Percentiles rank a stretch among this genome's conserved stretches.
These are phyloP conservation scores for Coniferiporia weirii DNA, from an alignment of 1,284 basidiomycete genomes.

Conservation along the genomic window DNA sequence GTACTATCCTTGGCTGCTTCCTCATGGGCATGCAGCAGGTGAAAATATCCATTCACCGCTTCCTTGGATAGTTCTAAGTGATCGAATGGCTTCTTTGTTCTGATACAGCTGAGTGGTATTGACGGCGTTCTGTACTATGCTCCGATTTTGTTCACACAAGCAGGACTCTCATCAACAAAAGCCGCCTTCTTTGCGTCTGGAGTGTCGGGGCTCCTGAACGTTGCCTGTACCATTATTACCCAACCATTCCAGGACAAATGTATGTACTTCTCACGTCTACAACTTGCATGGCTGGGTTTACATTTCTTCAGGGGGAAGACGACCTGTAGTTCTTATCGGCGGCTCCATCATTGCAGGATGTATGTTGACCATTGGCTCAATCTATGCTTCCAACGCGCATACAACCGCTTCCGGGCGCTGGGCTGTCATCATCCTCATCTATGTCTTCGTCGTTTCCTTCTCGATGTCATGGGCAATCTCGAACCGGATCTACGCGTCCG, in stretches of 20 bases:
- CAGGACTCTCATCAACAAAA: slow-evolving; percentile 39
- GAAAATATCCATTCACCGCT: slow-evolving; percentile 2
- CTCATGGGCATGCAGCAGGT: slow-evolving; percentile 43
- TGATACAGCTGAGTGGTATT: slow-evolving; percentile 28
- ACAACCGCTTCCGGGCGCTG: slow-evolving; percentile 32
- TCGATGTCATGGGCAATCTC: slow-evolving; percentile 37
- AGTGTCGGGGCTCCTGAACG: slow-evolving; percentile 43
- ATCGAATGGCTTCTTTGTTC: not conserved
- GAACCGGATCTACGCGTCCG: slow-evolving; percentile 32
- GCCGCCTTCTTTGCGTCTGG: slow-evolving; percentile 49
- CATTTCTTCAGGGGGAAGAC: slow-evolving; percentile 33
- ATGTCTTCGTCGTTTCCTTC: slow-evolving; percentile 38
- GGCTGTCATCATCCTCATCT: slow-evolving; percentile 44
- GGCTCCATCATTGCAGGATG: slow-evolving; percentile 35
- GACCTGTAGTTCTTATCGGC: slow-evolving; percentile 40
- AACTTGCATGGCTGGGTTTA: slow-evolving; percentile 1
- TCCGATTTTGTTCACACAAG: slow-evolving; percentile 46
- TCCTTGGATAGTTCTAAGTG: no score
- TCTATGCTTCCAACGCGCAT: slow-evolving; percentile 38
- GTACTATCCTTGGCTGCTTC: slow-evolving; percentile 42
- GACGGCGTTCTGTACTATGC: slow-evolving; percentile 45
- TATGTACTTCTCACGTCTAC: slow-evolving; percentile 17
- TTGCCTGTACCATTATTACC: slow-evolving; percentile 38
- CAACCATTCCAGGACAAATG: slow-evolving; percentile 41
- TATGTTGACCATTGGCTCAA: slow-evolving; percentile 37